Conservation (phyloP, 2,329 filamentous ascomycete genomes). For the Talaromyces sp. region DNA sequence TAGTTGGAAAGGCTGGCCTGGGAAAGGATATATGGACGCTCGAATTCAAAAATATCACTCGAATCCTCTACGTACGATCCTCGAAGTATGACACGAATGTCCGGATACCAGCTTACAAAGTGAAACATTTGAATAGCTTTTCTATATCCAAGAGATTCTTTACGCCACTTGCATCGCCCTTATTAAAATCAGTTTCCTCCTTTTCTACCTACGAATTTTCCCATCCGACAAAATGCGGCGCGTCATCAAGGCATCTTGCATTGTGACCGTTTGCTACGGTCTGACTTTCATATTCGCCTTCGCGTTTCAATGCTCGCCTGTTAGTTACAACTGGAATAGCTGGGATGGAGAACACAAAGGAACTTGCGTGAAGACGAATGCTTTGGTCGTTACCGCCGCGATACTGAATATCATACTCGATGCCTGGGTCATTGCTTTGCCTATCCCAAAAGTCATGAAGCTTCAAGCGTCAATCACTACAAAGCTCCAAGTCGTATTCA, state of each 20-base stretch:
- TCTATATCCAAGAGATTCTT: slow-evolving; percentile 11
- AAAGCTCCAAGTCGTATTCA: slow-evolving; percentile 11
- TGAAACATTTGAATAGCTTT: slow-evolving; percentile 2
- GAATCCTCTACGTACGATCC: slow-evolving; percentile 2
- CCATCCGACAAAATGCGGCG: slow-evolving; percentile 9
- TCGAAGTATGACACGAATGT: not conserved
- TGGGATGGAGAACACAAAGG: slow-evolving; percentile 7
- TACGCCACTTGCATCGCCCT: slow-evolving; percentile 8
- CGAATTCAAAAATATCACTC: slow-evolving; percentile 5
- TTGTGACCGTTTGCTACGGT: slow-evolving; percentile 10
- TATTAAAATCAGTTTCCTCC: slow-evolving; percentile 7
- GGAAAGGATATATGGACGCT: slow-evolving; percentile 9
- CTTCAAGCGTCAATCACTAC: slow-evolving; percentile 12
- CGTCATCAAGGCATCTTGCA: slow-evolving; percentile 9
- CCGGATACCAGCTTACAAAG: not conserved
- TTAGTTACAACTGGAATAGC: slow-evolving; percentile 6
- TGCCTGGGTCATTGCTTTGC: slow-evolving; percentile 15
- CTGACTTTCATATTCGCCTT: slow-evolving; percentile 9
- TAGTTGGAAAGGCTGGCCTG: slow-evolving; percentile 8
- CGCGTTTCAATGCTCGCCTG: slow-evolving; percentile 7
- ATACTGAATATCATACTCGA: slow-evolving; percentile 8
- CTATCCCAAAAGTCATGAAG: slow-evolving; percentile 13
- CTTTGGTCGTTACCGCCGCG: slow-evolving; percentile 4
- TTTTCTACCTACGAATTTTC: slow-evolving; percentile 19
- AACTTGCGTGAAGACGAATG: not conserved